These are phyloP conservation scores for Penicillium fimorum DNA, from an alignment of 495 filamentous ascomycete genomes.

Conservation along the genomic window DNA sequence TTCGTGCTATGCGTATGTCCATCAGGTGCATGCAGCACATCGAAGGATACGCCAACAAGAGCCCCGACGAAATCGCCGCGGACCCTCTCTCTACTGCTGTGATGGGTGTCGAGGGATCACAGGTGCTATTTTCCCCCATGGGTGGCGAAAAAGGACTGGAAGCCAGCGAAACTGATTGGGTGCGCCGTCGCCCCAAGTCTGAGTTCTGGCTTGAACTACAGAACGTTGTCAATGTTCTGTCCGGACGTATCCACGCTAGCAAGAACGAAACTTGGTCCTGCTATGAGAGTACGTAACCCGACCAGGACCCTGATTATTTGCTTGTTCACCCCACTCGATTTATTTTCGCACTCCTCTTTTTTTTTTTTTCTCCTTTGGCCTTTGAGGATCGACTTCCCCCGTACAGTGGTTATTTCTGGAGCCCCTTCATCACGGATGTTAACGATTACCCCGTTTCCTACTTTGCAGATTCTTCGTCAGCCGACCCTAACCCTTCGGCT, in stretches of 20 bases:
- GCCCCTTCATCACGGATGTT: slow-evolving; percentile 13
- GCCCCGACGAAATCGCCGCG: slow-evolving; percentile 63
- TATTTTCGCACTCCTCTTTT: background rate
- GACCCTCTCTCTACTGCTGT: slow-evolving; percentile 72
- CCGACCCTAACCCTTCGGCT: slow-evolving; percentile 23
- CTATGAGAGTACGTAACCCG: slow-evolving; percentile 37
- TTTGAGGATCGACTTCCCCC: background rate
- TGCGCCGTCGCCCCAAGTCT: slow-evolving; percentile 74
- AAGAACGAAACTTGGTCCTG: slow-evolving; percentile 27
- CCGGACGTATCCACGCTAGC: slow-evolving; percentile 57
- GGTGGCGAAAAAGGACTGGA: slow-evolving; percentile 62
- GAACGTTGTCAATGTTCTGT: slow-evolving; percentile 78
- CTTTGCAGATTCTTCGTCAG: slow-evolving; percentile 21
- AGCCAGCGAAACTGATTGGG: slow-evolving; percentile 89
- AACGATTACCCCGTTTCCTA: slow-evolving; percentile 13
- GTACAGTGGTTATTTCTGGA: background rate
- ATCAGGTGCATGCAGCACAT: slow-evolving; percentile 89
- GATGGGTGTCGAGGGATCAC: slow-evolving; percentile 89
- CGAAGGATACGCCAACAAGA: slow-evolving; percentile 67
- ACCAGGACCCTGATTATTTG: slow-evolving; percentile 10
- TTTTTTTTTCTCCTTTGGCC: background rate
- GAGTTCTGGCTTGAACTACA: slow-evolving; percentile 86
- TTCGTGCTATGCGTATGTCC: slow-evolving; percentile 85
- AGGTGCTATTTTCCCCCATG: slow-evolving; percentile 83
- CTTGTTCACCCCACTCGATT: slow-evolving; percentile 2